These are phyloP conservation scores for Conidiobolus incongruus DNA, from an alignment of 371 early-diverging fungal genomes.

Conservation along the genomic window DNA sequence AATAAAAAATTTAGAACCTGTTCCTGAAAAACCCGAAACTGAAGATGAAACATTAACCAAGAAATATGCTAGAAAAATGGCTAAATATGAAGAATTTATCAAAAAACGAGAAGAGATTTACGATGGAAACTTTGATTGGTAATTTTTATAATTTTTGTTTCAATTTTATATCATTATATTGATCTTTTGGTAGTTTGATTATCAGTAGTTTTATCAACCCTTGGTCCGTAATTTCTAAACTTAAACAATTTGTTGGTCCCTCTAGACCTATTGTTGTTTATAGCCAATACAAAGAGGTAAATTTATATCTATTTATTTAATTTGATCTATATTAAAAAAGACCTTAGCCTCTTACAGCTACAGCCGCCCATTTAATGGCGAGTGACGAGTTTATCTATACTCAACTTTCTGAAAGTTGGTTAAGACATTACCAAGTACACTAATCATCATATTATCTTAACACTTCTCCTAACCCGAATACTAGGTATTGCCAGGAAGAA, in stretches of 20 bases:
- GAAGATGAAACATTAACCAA: neutral
- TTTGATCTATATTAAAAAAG: neutral
- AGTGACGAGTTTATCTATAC: too few relatives aligned
- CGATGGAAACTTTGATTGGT: conserved; percentile 39
- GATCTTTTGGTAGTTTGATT: neutral
- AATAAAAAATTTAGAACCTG: too few relatives aligned
- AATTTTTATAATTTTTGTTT: conserved; percentile 6
- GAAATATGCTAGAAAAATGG: too few relatives aligned
- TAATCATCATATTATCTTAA: too few relatives aligned
- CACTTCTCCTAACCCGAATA: too few relatives aligned
- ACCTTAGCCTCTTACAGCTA: conserved; percentile 26
- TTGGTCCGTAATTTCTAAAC: conserved; percentile 32
- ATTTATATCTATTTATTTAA: too few relatives aligned
- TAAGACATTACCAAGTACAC: conserved; percentile 75
- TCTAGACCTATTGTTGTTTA: conserved; percentile 75
- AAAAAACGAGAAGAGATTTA: conserved; percentile 7
- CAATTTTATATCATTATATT: neutral
- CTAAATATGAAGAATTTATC: conserved; percentile 10
- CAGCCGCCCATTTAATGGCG: too few relatives aligned
- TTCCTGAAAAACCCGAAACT: neutral
- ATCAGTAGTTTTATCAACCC: conserved; percentile 54
- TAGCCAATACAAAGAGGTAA: conserved; percentile 51
- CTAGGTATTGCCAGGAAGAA: conserved; percentile 65
- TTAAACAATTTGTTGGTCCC: conserved; percentile 42
- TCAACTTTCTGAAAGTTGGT: conserved; percentile 75